Base-by-base conservation (phyloP, 768 basidiomycete genomes). In the Epithele typhae region DNA sequence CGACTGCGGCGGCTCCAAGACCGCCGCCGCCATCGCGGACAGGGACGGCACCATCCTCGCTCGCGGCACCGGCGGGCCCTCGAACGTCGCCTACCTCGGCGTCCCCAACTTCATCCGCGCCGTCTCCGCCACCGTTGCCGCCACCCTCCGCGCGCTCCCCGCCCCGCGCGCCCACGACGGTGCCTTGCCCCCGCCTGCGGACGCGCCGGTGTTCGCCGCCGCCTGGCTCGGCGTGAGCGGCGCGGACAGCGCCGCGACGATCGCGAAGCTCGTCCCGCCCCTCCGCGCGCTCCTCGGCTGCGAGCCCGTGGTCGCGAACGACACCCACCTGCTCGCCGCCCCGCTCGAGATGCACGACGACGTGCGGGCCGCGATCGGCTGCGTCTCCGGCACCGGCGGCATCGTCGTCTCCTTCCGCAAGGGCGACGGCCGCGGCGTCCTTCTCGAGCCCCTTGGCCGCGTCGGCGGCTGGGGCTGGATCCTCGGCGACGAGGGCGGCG, bases 1-100 rank as follows among this genome's bases (percentile, higher is more conserved):
- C 52, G 90, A 92, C 65, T 92, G 90, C 51, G 92, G 92, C 24
- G 92, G 89, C 18, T 88, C 88, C 36, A 95, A 94, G 69, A 92
- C 92, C 9, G 77, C 84, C 22, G 87, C 77, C 5, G 87, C 78
- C 49, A 78, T 94, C 62, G 73, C 73, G 49, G 72, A 82, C 59
- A 54, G 60, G 17, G 53, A 71, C 2, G 86, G 89, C 52, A 64
- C 67, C 4, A 75, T 90, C 55, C 48, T 89, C 36, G 83, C 82
- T 1, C 81, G 84, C 36, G 87, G 80, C 2, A 63, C 71, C 15
- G 81, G 81, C 7, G 89, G 89, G 2, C 86, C 88, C 1, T 92
- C 91, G 55, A 95, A 95, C 66, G 87, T 87, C 65, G 76, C 88
- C 19, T 89, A 89, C 67, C 80, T 91, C 57, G 74, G 82, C 25